Base-by-base conservation (phyloP, 352 stramenopile species). In the Phytophthora sojae region DNA sequence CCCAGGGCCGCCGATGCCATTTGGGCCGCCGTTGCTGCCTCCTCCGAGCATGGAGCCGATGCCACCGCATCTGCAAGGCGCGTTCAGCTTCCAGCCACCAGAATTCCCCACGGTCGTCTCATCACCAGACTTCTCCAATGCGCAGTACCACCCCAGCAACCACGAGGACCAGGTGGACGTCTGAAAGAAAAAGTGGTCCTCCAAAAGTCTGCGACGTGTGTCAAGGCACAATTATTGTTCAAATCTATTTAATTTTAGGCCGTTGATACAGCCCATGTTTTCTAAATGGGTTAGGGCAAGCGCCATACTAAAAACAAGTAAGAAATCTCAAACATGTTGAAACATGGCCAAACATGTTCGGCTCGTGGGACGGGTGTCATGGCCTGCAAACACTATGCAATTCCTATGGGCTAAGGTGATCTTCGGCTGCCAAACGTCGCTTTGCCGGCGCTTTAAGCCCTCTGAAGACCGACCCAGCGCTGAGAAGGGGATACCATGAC, bases 41-140 rank as follows among this genome's bases (percentile, higher is more conserved):
- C 50, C 54, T 59, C 58, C 42, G 19, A 30, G 25, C 4, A 45
- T 69, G 29, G 61, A 73, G 1, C 5, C 54, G 2, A 58, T 73
- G 8, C 59, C 64, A 2, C 56, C 59, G 14, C 39, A 55, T 45
- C 25, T 67, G n/a, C 44, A 67, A 25, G 32, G 57, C 30, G 42
- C 4, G 9, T 77, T 77, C 17, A 44, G 35, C 17, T 80, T 75
- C 30, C 57, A 61, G 52, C 29, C 39, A 7, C 23, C 57, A 54
- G 64, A 73, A 15, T 69, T 65, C n/a, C 52, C 65, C 37, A 57
- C 66, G 51, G 76, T 83, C 15, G 73, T 83, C 23, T 75, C 73
- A 26, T 76, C 74, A 8, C 76, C 76, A 6, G 72, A 82, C 44
- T 82, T 79, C 35, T 73, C 61, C 30, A 61, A 61, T 35, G 29